Percentiles rank a stretch among this genome's conserved stretches.
These are phyloP conservation scores for Aspergillus clavatus DNA, from an alignment of 2,329 filamentous ascomycete genomes.

Conservation along the genomic window DNA sequence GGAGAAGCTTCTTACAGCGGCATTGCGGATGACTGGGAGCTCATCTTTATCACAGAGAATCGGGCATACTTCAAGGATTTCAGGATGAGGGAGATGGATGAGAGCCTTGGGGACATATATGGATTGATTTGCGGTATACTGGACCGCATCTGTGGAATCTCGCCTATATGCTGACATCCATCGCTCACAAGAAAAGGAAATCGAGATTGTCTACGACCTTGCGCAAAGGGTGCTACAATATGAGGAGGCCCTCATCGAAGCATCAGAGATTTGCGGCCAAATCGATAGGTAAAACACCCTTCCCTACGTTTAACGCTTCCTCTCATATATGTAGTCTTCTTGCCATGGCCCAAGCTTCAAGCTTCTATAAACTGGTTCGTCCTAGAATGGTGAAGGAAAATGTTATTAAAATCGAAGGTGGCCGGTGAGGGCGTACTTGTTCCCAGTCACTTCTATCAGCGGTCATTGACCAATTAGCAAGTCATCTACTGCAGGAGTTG, in stretches of 20 bases:
- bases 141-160: background rate
- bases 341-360: slow-evolving; percentile 72
- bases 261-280: slow-evolving; percentile 80
- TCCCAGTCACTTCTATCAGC: background rate
- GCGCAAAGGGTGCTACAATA: slow-evolving; percentile 65
- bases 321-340: slow-evolving; percentile 55
- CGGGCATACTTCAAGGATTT: slow-evolving; percentile 81
- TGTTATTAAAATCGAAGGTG: slow-evolving; percentile 67
- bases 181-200: slow-evolving; percentile 65
- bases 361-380: slow-evolving; percentile 63
- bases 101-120: slow-evolving; percentile 77
- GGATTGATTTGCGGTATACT: slow-evolving; percentile 68
- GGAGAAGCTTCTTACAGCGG: slow-evolving; percentile 62
- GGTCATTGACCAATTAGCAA: slow-evolving; percentile 29
- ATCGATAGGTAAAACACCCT: slow-evolving; percentile 57
- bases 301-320: background rate
- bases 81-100: slow-evolving; percentile 75
- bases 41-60: slow-evolving; percentile 67
- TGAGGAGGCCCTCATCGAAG: slow-evolving; percentile 59
- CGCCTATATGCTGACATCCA: background rate
- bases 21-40: slow-evolving; percentile 65
- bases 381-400: slow-evolving; percentile 69
- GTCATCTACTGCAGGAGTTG: slow-evolving; percentile 80
- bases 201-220: slow-evolving; percentile 78
- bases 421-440: slow-evolving; percentile 49